These are phyloP conservation scores for Colletotrichum truncatum DNA, from an alignment of 2,329 filamentous ascomycete species.

Conservation along the genomic window DNA sequence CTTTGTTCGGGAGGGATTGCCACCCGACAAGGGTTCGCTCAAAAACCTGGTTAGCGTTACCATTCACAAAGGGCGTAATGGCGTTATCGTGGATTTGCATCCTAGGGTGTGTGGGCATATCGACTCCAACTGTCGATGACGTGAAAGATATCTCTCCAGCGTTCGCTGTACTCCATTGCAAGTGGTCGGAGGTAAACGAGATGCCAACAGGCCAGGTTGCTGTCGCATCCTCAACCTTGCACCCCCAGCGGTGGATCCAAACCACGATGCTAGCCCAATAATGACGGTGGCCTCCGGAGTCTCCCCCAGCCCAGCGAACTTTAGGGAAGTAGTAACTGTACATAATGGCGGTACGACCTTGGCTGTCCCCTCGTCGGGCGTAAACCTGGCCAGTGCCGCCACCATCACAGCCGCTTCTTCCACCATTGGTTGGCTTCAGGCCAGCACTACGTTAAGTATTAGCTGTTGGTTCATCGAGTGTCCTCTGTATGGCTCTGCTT, in stretches of 20 bases:
- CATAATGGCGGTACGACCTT: not conserved
- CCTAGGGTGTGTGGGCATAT: not conserved
- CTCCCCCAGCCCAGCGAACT: not conserved
- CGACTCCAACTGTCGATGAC: not conserved
- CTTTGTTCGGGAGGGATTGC: not conserved
- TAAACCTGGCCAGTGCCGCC: not conserved
- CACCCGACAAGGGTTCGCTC: not conserved
- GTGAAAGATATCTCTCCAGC: not conserved
- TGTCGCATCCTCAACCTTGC: not conserved
- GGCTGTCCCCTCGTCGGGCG: not conserved
- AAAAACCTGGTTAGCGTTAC: not conserved
- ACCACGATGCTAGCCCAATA: conserved; percentile 3
- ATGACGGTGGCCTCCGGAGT: not conserved
- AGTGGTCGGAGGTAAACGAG: not conserved
- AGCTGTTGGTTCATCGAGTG: accelerated
- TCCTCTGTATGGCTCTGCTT: not conserved
- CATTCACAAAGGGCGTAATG: not conserved
- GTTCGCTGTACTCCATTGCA: not conserved
- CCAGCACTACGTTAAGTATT: not conserved
- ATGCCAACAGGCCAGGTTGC: not conserved
- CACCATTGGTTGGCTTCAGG: not conserved
- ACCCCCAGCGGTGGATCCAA: not conserved
- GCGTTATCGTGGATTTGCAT: not conserved
- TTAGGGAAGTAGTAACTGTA: conserved; percentile 10
- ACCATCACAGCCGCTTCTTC: not conserved